Base-by-base conservation (phyloP, 2,329 filamentous ascomycete species). In the Xylaria sp. region DNA sequence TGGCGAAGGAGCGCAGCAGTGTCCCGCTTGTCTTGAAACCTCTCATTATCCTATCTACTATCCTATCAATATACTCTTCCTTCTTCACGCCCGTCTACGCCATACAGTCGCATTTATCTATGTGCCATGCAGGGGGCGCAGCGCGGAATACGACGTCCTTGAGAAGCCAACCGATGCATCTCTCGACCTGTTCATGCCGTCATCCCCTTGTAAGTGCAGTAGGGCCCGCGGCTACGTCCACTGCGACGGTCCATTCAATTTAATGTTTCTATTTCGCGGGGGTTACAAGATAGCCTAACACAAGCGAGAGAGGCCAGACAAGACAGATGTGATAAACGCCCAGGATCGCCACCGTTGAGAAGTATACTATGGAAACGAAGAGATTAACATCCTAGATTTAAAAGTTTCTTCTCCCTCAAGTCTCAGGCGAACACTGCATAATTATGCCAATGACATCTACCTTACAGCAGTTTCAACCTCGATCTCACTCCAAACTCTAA, bases 71-170 rank as follows among this genome's bases (percentile, higher is more conserved):
- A 48, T 50, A 59, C 13, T 20, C 50, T 60, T 31, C 56, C 37
- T 54, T 55, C 18, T 20, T 15, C 48, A 34, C 66, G 60, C 57
- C 18, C 25, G 58, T 55, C 2, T 52, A 67, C 68, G 65, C 68
- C 60, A 63, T 70, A 66, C 52, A 48, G 65, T 70, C 48, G 59
- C 62, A 70, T 68, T 28, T 56, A 41, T 64, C 63, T 62, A 65
- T 70, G 58, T 57, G 65, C 62, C 48, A 65, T 67, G 67, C 67
- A 70, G 69, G 69, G 55, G 67, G 61, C 55, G 62, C 51, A 55
- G 55, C 54, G 65, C 67, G 65, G 70, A 72, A 72, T 67, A 62
- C 67, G 61, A 72, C 70, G 61, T 63, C 54, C 56, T 66, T 66
- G 37, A 55, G 31, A 54, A 57, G 50, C 59, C 69, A 65, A 62